Base-by-base conservation (phyloP, 352 stramenopile species). In the Phytophthora fragariae region DNA sequence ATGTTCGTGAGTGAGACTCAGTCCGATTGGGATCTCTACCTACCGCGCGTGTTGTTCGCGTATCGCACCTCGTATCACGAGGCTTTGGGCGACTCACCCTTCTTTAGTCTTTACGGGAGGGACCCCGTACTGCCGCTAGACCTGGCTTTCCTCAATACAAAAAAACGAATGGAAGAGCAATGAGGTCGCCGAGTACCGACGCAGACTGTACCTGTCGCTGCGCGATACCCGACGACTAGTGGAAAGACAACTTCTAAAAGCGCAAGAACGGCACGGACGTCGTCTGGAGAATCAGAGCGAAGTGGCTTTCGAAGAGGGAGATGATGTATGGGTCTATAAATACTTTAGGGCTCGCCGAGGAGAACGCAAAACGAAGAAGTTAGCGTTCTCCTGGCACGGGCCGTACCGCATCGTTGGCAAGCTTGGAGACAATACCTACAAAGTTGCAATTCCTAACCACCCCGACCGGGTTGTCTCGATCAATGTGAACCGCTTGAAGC, bases 361-460 rank as follows among this genome's bases (percentile, higher is more conserved):
- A 0, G 35, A 65, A 10, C 27, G 3, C 2, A 15, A 50, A 2
- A 57, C 57, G 15, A 66, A 72, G 37, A 62, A 66, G 37, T 19
- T 66, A 2, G 57, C 49, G 1, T 72, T 62, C 33, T 10, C 57
- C 12, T 72, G 65, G 57, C 57, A 72, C 50, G 65, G 65, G 35
- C 37, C 57, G 8, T 62, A 54, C 21, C 37, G 57, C 17, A 19
- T 53, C 7, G 57, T 37, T 5, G 57, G 35, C 3, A 31, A 31
- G 27, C 27, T 31, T 31, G 27, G 27, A 2, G 27, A 31, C 2
- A 31, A 31, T 31, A 31, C 27, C 27, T 31, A 31, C 27, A 31
- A 31, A 31, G 27, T 31, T 5, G 27, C 27, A 6, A 31, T 5
- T 31, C 27, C 27, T 31, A 31, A 31, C 3, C 27, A 31, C 27